Evolutionary conservation across 139 green algal species (phyloP).

Genomic region (Picochlorum costavermella): DNA sequence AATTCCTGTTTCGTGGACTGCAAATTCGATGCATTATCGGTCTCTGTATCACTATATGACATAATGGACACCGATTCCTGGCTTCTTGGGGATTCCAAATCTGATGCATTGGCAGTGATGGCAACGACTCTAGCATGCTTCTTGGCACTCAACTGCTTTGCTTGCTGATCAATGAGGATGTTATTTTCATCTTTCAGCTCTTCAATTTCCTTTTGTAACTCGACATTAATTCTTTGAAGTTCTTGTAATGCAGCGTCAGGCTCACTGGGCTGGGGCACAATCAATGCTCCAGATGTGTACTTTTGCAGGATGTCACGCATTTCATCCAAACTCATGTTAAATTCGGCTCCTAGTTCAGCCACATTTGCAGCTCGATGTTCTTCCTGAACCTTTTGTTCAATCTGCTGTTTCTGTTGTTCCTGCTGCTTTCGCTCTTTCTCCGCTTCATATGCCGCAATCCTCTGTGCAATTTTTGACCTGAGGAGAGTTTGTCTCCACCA

Average conservation of each 20-base stretch:
- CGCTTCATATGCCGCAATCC: not conserved
- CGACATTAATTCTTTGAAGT: conserved; percentile 6
- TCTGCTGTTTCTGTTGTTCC: not conserved
- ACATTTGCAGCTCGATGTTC: not conserved
- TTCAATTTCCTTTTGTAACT: conserved; percentile 33
- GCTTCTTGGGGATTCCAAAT: not conserved
- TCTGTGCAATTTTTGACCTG: not conserved
- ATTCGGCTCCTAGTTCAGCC: not conserved
- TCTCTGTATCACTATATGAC: conserved; percentile 7
- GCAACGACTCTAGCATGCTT: not conserved
- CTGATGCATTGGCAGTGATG: not conserved
- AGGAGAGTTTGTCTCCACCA: conserved; percentile 24
- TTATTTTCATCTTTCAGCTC: conserved; percentile 30
- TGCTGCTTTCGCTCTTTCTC: not conserved
- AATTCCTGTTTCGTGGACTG: not conserved
- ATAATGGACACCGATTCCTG: conserved; percentile 10
- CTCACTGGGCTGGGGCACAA: conserved; percentile 6
- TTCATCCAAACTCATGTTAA: not conserved
- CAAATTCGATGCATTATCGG: not conserved
- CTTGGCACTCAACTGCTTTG: not conserved
- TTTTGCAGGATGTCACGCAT: conserved; percentile 12
- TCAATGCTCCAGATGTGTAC: conserved; percentile 24
- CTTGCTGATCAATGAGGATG: conserved; percentile 5
- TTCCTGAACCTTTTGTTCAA: not conserved
- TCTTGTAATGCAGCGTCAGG: conserved; percentile 4